These are phyloP conservation scores for Aethionema arabicum DNA, from an alignment of 345 rosid genomes.

Conservation along the genomic window DNA sequence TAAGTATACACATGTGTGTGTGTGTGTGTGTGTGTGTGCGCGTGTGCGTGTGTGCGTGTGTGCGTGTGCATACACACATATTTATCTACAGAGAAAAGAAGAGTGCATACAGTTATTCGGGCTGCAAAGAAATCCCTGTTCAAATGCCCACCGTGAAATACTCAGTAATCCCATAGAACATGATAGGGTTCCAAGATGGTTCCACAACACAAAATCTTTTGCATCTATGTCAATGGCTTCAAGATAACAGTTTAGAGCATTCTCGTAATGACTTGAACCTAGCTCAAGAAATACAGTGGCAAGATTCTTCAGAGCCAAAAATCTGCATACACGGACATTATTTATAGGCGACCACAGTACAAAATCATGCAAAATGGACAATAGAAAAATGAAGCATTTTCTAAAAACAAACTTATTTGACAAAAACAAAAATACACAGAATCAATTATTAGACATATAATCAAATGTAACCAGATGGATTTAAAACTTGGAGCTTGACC, in stretches of 20 bases:
- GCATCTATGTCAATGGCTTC: slow-evolving; percentile 96
- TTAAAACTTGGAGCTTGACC: slow-evolving; percentile 43
- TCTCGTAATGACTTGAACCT: slow-evolving; percentile 78
- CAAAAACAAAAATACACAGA: neutral
- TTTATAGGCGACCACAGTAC: slow-evolving; percentile 15
- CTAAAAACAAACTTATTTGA: neutral
- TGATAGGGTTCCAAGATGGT: slow-evolving; percentile 94
- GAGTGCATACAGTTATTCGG: slow-evolving; percentile 82
- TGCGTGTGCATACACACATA: neutral
- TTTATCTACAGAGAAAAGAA: slow-evolving; percentile 8
- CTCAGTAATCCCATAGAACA: slow-evolving; percentile 92
- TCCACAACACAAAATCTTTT: slow-evolving; percentile 97
- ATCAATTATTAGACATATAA: slow-evolving; percentile 25
- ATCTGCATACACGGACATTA: slow-evolving; percentile 47
- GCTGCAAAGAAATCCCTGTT: slow-evolving; percentile 97
- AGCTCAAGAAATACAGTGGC: slow-evolving; percentile 89
- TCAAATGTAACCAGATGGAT: slow-evolving; percentile 10
- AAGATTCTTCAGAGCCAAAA: slow-evolving; percentile 91
- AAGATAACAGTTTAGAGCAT: slow-evolving; percentile 86
- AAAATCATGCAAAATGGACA: neutral
- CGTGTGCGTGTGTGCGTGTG: too few species aligned
- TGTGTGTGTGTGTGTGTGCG: too few species aligned
- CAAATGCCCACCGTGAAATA: slow-evolving; percentile 97
- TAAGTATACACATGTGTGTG: neutral
- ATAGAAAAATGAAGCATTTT: too few species aligned